Percentiles rank a stretch among this genome's conserved stretches.
These are phyloP conservation scores for Papiliotrema flavescens DNA, from an alignment of 1,284 basidiomycete genomes.

Conservation along the genomic window DNA sequence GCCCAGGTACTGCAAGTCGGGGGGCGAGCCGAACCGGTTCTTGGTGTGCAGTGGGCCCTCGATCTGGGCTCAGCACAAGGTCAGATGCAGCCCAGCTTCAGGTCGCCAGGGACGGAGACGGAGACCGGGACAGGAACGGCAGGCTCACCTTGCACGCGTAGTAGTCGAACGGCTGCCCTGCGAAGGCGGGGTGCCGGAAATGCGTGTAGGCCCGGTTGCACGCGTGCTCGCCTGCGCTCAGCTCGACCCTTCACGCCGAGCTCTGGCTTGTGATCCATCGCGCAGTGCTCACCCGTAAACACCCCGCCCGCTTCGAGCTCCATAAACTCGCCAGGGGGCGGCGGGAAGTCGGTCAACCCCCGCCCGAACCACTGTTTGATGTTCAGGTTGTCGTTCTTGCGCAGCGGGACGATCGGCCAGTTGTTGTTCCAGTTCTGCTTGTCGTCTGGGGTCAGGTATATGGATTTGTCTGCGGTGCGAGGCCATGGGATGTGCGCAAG, in stretches of 20 bases:
- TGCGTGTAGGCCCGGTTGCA: conserved; percentile 17
- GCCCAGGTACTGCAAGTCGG: conserved; percentile 58
- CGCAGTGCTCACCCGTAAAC: neutral
- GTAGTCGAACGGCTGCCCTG: conserved; percentile 1
- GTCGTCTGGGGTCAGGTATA: neutral
- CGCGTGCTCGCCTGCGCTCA: conserved; percentile 6
- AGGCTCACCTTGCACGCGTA: conserved; percentile 46
- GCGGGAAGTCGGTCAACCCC: conserved; percentile 57
- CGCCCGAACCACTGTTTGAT: conserved; percentile 44
- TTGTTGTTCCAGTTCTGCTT: conserved; percentile 15
- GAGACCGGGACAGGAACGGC: conserved; percentile 51
- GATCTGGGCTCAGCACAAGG: neutral
- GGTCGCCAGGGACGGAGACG: conserved; percentile 25
- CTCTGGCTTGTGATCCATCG: neutral
- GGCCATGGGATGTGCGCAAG: too few relatives aligned
- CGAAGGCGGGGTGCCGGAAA: conserved; percentile 5
- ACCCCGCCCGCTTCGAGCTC: conserved; percentile 45
- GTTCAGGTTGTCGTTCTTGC: conserved; percentile 7
- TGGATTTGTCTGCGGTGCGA: neutral
- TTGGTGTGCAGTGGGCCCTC: conserved; percentile 20
- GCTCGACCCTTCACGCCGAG: neutral
- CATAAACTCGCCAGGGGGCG: conserved; percentile 57
- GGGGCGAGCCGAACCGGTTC: conserved; percentile 45
- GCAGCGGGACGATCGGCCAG: conserved; percentile 13
- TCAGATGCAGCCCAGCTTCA: neutral